Conservation (phyloP, 2,329 filamentous ascomycete genomes). For the Paraphoma chrysanthemicola region DNA sequence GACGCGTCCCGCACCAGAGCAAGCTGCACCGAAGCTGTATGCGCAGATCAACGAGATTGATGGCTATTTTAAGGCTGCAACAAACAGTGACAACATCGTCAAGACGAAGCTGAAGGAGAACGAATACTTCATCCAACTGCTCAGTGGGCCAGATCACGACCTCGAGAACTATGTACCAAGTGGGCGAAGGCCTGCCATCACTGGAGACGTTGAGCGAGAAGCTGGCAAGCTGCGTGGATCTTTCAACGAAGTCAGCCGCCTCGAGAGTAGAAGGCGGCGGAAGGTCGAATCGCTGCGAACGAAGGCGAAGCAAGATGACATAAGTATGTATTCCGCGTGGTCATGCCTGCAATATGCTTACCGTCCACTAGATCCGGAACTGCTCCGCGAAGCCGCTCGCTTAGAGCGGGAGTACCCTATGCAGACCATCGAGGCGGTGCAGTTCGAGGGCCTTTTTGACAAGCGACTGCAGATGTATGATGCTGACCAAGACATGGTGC, state of each 20-base stretch:
- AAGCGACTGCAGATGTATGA: slow-evolving; percentile 83
- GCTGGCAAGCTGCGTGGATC: slow-evolving; percentile 77
- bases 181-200: slow-evolving; percentile 78
- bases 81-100: slow-evolving; percentile 72
- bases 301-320: slow-evolving; percentile 85
- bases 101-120: slow-evolving; percentile 79
- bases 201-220: slow-evolving; percentile 79
- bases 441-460: slow-evolving; percentile 93
- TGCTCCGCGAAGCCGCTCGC: slow-evolving; percentile 81
- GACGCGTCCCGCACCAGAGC: slow-evolving; percentile 72
- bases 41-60: slow-evolving; percentile 79
- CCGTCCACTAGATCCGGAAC: slow-evolving; percentile 66
- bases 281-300: slow-evolving; percentile 80
- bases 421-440: slow-evolving; percentile 82
- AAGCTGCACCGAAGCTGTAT: slow-evolving; percentile 77
- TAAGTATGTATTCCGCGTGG: slow-evolving; percentile 60
- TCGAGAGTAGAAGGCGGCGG: slow-evolving; percentile 81
- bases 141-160: slow-evolving; percentile 80
- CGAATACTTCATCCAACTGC: slow-evolving; percentile 75
- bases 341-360: slow-evolving; percentile 27
- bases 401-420: slow-evolving; percentile 86
- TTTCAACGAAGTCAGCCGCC: slow-evolving; percentile 82
- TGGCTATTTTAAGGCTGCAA: slow-evolving; percentile 79
- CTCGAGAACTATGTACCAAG: slow-evolving; percentile 90
- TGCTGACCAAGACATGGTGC: slow-evolving; percentile 73